Base-by-base conservation (phyloP, 164 flowering plant species). In the Saururus chinensis region DNA sequence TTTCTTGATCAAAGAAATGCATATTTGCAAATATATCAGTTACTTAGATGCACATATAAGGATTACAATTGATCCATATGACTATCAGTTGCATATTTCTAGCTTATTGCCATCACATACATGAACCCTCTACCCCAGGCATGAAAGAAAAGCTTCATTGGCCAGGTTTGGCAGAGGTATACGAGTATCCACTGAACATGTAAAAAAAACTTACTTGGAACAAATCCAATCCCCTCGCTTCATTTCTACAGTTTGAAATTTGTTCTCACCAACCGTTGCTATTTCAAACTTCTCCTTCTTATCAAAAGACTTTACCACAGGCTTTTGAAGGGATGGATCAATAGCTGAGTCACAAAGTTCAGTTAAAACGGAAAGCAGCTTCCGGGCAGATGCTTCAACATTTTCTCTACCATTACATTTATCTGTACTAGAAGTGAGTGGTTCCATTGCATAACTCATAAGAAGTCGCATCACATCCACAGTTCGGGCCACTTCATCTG, bases 211-310 rank as follows among this genome's bases (percentile, higher is more conserved):
- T 80, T 79, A 85, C 93, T 74, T 76, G 61, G 84, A 67, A 66
- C 95, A 90, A 68, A 80, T 80, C 96, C 98, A 91, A 73, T 91
- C 96, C 68, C 93, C 92, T 68, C 71, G 71, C 72, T 82, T 84
- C 87, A 84, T 82, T 68, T 84, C 88, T 64, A 71, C 74, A 71
- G 79, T 65, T 58, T 59, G 73, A 57, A 62, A 59, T 19, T 40
- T 23, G 10, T 49, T 60, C n/a, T 60, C 76, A 52, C 57, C 63
- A 40, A 51, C 70, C 9, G 16, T 40, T 1, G 56, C 37, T 49
- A 57, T 64, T 14, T 60, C 25, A 45, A 61, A 25, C 62, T 45
- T 49, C 55, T 78, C 74, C 72, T 77, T 78, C 55, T 40, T 69
- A 40, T 23, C 20, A 3, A 71, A 9, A 61, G 63, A 42, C 68